Percentiles rank a stretch among this genome's conserved stretches.
Conservation (phyloP, 148 eudicot genomes). For the Arbutus unedo region DNA sequence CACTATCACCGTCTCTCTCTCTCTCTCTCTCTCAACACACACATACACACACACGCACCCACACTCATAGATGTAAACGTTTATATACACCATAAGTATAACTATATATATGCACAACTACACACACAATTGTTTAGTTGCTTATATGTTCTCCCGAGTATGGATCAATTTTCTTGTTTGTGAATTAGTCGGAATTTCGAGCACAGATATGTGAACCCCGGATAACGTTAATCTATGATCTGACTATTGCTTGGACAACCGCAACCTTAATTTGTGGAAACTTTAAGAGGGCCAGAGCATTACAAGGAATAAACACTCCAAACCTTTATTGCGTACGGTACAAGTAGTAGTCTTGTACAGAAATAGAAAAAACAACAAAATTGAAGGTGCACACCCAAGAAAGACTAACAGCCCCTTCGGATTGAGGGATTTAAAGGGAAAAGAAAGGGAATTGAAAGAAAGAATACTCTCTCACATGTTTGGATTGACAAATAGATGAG, state of each 20-base stretch:
- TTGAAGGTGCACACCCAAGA: neutral
- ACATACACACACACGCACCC: no score
- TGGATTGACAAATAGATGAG: no score
- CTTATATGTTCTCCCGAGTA: no score
- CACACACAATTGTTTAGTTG: no score
- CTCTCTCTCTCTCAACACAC: constrained; percentile 14
- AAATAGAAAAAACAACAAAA: neutral
- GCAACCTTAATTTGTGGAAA: neutral
- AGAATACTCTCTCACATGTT: no score
- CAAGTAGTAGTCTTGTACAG: neutral
- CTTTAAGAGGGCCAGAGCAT: neutral
- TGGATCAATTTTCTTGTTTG: neutral
- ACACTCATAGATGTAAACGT: no score
- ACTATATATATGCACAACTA: no score
- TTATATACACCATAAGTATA: no score
- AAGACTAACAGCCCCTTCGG: no score
- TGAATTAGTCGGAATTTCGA: neutral
- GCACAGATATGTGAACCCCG: neutral
- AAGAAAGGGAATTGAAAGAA: no score
- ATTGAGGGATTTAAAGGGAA: no score
- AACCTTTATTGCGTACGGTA: neutral
- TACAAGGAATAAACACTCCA: neutral
- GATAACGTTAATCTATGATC: no score
- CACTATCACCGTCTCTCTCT: constrained; percentile 36
- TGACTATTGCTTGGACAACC: neutral